Percentiles rank a stretch among this genome's conserved stretches.
phyloP scores from a whole-genome alignment of 495 filamentous ascomycete species.

The Jackrogersella minutella region DNA sequence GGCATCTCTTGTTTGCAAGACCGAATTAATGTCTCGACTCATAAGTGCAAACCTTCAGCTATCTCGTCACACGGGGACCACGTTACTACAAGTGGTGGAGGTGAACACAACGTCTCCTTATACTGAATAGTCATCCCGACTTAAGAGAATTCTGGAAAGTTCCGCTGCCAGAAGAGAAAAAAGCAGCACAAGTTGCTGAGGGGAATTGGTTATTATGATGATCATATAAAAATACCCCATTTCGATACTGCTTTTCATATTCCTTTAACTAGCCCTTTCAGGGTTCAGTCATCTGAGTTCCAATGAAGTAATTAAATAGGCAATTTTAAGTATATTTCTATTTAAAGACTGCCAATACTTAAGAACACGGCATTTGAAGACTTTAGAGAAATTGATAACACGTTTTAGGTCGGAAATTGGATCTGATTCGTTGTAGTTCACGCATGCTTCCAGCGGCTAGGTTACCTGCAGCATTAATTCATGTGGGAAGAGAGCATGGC shows the following conservation, averaged over 20 bases:
- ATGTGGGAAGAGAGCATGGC: not conserved
- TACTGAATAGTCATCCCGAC: not conserved
- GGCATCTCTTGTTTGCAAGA: not conserved
- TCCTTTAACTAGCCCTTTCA: no score
- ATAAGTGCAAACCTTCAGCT: not conserved
- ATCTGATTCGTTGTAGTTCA: not conserved
- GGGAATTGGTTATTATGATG: no score
- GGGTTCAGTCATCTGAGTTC: no score
- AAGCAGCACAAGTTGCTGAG: not conserved
- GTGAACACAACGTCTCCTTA: not conserved
- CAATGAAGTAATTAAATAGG: no score
- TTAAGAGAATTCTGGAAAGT: not conserved
- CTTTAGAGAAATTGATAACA: no score
- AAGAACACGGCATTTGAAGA: no score
- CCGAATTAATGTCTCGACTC: not conserved
- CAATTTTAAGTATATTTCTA: no score
- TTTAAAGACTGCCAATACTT: no score
- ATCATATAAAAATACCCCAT: no score
- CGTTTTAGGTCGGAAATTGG: not conserved
- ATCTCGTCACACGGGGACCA: not conserved
- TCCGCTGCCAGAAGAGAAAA: not conserved
- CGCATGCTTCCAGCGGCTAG: not conserved
- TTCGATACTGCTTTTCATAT: no score
- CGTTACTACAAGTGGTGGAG: not conserved
- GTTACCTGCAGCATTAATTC: conserved; percentile 6